Evolutionary conservation across 306 rosid species (phyloP).

Genomic region (Pterocarpus macrocarpus): DNA sequence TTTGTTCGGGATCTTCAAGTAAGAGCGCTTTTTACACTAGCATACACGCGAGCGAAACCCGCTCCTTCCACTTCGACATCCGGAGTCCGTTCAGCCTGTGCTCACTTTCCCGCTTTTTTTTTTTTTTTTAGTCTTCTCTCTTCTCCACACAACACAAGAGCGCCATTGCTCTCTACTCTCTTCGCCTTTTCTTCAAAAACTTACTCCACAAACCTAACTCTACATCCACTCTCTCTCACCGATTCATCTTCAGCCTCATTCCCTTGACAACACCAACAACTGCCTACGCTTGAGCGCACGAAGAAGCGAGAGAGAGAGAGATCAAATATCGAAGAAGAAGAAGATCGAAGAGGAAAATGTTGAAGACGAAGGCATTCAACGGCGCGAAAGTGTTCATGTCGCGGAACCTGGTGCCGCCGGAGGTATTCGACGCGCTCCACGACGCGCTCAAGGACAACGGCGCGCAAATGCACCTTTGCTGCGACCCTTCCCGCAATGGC

Average conservation of each 20-base stretch:
- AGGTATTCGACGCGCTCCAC: constrained; percentile 84
- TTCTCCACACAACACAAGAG: too few relatives aligned
- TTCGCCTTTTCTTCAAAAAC: background rate
- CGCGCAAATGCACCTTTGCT: constrained; percentile 80
- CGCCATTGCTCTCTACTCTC: background rate
- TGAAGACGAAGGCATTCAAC: constrained; percentile 69
- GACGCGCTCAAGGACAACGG: constrained; percentile 88
- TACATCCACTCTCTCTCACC: background rate
- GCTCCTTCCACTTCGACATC: too few relatives aligned
- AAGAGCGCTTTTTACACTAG: too few relatives aligned
- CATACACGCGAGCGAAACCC: too few relatives aligned
- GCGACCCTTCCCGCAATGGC: constrained; percentile 84
- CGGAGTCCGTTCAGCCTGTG: too few relatives aligned
- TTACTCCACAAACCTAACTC: background rate
- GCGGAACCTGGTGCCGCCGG: constrained; percentile 89
- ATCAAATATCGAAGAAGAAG: background rate
- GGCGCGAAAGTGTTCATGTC: constrained; percentile 90
- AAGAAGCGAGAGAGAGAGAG: background rate
- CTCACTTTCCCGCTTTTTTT: too few relatives aligned
- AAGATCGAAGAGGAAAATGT: constrained; percentile 54
- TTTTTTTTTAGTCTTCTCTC: too few relatives aligned
- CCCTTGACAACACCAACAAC: background rate
- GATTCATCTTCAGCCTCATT: background rate
- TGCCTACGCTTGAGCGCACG: background rate
- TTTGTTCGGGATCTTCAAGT: too few relatives aligned